Evolutionary conservation across 176 grass and related monocot genomes (phyloP), one percentile per base, ranked within the genome.

Genomic region (Carex kokanica): DNA sequence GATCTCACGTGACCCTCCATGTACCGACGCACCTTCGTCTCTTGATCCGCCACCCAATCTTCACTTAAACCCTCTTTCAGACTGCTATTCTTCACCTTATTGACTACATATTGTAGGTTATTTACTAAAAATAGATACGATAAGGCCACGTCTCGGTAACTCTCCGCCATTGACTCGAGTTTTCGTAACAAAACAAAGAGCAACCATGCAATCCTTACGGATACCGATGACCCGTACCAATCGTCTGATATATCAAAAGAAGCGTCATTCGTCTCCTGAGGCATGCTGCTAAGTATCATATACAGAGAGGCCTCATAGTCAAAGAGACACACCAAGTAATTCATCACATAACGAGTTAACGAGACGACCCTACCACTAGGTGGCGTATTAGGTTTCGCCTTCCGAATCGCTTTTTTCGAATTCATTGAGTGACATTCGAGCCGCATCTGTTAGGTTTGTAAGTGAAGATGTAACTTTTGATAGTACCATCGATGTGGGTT

Each of bases 261-360:
- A 20, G 64, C 41, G 2, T 31, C 2, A 45, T 69, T 56, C 3
- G 29, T 13, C 47, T 74, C 57, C 59, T 54, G 21, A 45, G 18
- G 38, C 45, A 12, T 36, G 52, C 65, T 55, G 80, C 52, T 49
- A 25, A 14, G 74, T 84, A 63, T 82, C 65, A 52, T 24, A 84
- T 23, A 49, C 43, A 73, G 6, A 47, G 34, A 23, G 45, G 83
- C 36, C 9, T 94, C 78, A 60, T 97, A 90, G 68, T 94, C 91
- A n/a, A 90, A 88, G 65, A 97, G 90, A 64, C 90, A 86, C 27
- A 82, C 78, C 43, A 97, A 86, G 85, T 92, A 94, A 83, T 97
- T 97, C 91, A 97, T 97, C 5, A 94, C 94, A 82, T 97, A 97
- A n/a, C 90, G 74, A 6, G 90, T 90, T 20, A 97, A 81, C 0